Evolutionary conservation across 2,329 filamentous ascomycete species (phyloP).

Genomic region (Trichoderma atrobrunneum): DNA sequence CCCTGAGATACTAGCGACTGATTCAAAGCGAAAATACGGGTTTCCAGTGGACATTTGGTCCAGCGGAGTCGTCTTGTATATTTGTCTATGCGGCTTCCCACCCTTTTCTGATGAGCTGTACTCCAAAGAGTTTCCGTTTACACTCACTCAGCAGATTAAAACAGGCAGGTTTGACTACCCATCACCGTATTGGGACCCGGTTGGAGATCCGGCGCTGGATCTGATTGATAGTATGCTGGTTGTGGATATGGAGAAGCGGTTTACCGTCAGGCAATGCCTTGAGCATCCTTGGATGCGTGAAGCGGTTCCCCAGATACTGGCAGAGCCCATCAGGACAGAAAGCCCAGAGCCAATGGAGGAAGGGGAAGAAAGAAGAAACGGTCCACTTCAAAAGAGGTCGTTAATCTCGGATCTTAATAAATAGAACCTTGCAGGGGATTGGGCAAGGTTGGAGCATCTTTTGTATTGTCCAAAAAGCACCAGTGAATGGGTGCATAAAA

Average conservation of each 20-base stretch:
- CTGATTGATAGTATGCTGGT: conserved; percentile 94
- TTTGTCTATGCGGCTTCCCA: conserved; percentile 78
- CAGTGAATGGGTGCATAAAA: neutral
- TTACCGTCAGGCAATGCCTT: conserved; percentile 86
- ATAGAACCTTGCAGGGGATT: neutral
- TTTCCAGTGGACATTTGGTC: conserved; percentile 83
- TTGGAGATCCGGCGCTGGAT: conserved; percentile 66
- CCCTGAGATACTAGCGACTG: conserved; percentile 67
- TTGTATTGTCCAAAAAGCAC: neutral
- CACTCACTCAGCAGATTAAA: conserved; percentile 73
- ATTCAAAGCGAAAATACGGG: conserved; percentile 64
- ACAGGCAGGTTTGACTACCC: conserved; percentile 83
- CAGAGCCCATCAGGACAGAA: neutral
- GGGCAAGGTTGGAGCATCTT: neutral
- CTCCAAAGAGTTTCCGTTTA: conserved; percentile 71
- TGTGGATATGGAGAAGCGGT: conserved; percentile 78
- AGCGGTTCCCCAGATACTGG: neutral
- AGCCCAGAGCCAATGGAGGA: neutral
- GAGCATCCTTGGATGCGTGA: conserved; percentile 71
- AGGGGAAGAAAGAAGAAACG: neutral
- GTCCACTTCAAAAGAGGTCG: neutral
- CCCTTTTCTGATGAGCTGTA: conserved; percentile 85
- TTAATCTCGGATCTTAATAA: neutral
- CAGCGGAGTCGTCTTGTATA: conserved; percentile 80
- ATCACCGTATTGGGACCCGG: conserved; percentile 86